Base-by-base conservation (phyloP, 352 stramenopile genomes). In the Globisporangium polare region DNA sequence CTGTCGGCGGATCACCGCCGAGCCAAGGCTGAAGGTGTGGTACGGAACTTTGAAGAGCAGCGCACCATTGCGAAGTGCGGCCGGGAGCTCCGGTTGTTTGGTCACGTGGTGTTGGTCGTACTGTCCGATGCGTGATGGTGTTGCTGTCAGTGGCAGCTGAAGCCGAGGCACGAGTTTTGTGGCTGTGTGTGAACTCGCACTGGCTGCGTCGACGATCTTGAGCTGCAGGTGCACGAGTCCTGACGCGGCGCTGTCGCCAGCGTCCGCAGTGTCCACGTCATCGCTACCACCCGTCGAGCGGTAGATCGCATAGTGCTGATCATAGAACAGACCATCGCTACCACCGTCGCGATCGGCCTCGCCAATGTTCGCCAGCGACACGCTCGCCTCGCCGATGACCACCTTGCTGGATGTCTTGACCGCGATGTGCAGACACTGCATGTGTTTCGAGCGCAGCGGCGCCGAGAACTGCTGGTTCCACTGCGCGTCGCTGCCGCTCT, bases 21-120 rank as follows among this genome's bases (percentile, higher is more conserved):
- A 52, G 27, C 83, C 65, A 17, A 89, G 51, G 35, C 69, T 77
- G 39, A 76, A 76, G 0, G 67, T 74, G 58, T 94, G 84, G 37
- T 83, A 95, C 13, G 86, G 83, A 1, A 94, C 74, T 62, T 95
- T 95, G 62, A 82, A 92, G 57, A 94, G 79, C 33, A 94, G 56
- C 7, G 74, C 68, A 7, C 86, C 86, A 58, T 83, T 81, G 24
- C 64, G 56, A 18, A 95, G 71, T 46, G 67, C 67, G 0, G 72
- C 17, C 33, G 80, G 80, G 45, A 90, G 66, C 26, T 31, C 27
- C 15, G 49, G 33, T 13, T 57, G 43, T 5, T 69, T 46, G 17
- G 13, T 4, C 15, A 22, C 13, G 13, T 53, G 35, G 13, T 50
- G 24, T n/a, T 50, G 47, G 20, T 20, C 5, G 15, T 24, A 15